A percentile compares a stretch with the other conserved stretches of the same genome.
These are phyloP conservation scores for Aureobasidium zeae DNA, from an alignment of 2,329 filamentous ascomycete species.

Conservation along the genomic window DNA sequence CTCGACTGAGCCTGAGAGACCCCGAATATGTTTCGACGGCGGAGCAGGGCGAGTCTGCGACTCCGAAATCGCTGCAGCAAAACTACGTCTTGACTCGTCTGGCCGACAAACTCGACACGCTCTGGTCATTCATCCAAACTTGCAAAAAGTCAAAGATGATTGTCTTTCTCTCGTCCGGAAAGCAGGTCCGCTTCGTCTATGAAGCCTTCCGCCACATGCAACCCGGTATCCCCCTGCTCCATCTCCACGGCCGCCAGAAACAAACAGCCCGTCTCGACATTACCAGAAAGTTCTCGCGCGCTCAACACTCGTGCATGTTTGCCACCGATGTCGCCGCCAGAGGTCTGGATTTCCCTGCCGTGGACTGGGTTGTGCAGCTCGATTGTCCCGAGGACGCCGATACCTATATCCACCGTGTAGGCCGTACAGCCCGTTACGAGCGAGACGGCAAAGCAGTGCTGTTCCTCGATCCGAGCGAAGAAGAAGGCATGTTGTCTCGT, in stretches of 20 bases:
- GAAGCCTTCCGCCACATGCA: conserved; percentile 88
- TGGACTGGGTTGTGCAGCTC: conserved; percentile 98
- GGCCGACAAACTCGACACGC: conserved; percentile 77
- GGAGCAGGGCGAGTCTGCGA: conserved; percentile 68
- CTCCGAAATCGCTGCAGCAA: conserved; percentile 75
- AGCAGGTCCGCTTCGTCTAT: conserved; percentile 93
- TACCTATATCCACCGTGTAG: conserved; percentile 95
- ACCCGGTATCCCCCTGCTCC: conserved; percentile 84
- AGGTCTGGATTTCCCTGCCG: conserved; percentile 89
- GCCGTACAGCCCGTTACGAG: conserved; percentile 88
- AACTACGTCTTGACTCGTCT: conserved; percentile 83
- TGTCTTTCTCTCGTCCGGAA: conserved; percentile 89
- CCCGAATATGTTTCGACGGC: conserved; percentile 95
- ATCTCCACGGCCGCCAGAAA: conserved; percentile 90
- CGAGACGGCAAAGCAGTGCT: conserved; percentile 78
- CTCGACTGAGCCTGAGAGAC: conserved; percentile 75
- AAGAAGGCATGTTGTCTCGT: conserved; percentile 77
- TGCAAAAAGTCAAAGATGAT: conserved; percentile 92
- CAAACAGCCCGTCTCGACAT: conserved; percentile 82
- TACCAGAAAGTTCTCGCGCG: conserved; percentile 68
- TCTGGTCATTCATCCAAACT: conserved; percentile 85
- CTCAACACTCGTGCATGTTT: conserved; percentile 81
- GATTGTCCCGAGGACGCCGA: conserved; percentile 95
- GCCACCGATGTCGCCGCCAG: conserved; percentile 91
- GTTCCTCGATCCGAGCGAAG: conserved; percentile 87